Base-by-base conservation (phyloP, 441 rosid species). In the Syzygium syzygioides region DNA sequence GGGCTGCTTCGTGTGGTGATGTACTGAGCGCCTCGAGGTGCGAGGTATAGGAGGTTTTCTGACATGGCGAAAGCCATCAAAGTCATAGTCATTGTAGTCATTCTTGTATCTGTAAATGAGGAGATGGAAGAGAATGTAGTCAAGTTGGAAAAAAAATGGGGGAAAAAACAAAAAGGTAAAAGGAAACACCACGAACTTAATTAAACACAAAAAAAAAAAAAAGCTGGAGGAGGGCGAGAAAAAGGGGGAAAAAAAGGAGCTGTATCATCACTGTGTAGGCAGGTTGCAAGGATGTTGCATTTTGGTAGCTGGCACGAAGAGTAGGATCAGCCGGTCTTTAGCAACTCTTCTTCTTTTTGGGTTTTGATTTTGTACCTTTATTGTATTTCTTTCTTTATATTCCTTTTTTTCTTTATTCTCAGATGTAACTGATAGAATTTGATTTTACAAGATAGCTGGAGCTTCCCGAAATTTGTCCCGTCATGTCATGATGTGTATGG, bases 1-100 rank as follows among this genome's bases (percentile, higher is more conserved):
- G 99, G 99, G 89, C 93, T 98, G 89, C 97, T 98, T 88, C 96
- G 99, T 80, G 98, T 98, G 86, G 94, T 96, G 93, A 91, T 98
- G 90, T 93, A 95, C 79, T 96, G 95, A 96, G 86, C 85, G 88
- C 90, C 34, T 79, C 92, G 88, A 92, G 88, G 76, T 23, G 88
- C 62, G 87, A 89, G 92, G 89, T 71, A 89, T 90, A 91, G 92
- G 93, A 89, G 93, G 89, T 89, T 91, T 92, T 91, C 86, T 87
- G 91, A 88, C 71, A 80, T 88, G 80, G 30, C 56, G 90, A 91
- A 90, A 66, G 87, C 91, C 90, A 87, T 85, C 60, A 45, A 87
- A 91, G 92, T 79, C 87, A 87, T 92, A 76, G 92, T 89, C 91
- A 83, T 85, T 89, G 89, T 56, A 90, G 86, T 90, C 91, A 91